phyloP scores from a whole-genome alignment of 2,329 filamentous ascomycete species.

The Meredithiella fracta region DNA sequence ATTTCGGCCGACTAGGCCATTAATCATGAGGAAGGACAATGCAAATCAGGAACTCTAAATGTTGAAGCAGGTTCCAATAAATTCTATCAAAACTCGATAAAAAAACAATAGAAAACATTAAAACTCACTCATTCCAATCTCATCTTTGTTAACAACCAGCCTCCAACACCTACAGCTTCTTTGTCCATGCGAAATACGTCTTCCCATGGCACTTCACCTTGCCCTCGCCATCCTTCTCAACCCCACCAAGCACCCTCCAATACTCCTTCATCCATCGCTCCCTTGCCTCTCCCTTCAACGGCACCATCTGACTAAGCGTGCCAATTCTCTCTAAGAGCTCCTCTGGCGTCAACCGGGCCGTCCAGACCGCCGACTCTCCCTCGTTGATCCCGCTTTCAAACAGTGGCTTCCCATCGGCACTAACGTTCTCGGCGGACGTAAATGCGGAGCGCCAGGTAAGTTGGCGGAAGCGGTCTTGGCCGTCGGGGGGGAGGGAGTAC shows the following conservation, averaged over 20 bases:
- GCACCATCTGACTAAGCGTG: conserved; percentile 52
- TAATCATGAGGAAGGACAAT: not conserved
- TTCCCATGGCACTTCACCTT: conserved; percentile 47
- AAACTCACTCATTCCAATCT: not conserved
- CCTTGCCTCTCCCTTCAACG: conserved; percentile 32
- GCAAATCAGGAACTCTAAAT: not conserved
- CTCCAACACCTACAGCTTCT: conserved; percentile 29
- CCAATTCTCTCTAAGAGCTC: conserved; percentile 46
- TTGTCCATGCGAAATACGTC: conserved; percentile 48
- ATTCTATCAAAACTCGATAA: not conserved
- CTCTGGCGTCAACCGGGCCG: conserved; percentile 39
- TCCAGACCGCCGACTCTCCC: conserved; percentile 38
- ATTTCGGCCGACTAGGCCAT: conserved; percentile 42
- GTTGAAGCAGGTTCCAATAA: not conserved
- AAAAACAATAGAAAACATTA: not conserved
- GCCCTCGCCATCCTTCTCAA: conserved; percentile 41
- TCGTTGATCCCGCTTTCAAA: conserved; percentile 48
- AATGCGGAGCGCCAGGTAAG: conserved; percentile 48
- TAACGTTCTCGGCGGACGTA: conserved; percentile 34
- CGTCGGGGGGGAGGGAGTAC: conserved; percentile 34
- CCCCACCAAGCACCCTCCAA: conserved; percentile 36
- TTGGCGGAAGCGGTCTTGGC: conserved; percentile 48
- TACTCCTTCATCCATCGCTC: conserved; percentile 33
- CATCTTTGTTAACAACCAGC: too few species aligned
- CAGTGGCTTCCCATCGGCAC: conserved; percentile 22